These are phyloP conservation scores for Salix arbutifolia DNA, from an alignment of 345 rosid species.

Conservation along the genomic window DNA sequence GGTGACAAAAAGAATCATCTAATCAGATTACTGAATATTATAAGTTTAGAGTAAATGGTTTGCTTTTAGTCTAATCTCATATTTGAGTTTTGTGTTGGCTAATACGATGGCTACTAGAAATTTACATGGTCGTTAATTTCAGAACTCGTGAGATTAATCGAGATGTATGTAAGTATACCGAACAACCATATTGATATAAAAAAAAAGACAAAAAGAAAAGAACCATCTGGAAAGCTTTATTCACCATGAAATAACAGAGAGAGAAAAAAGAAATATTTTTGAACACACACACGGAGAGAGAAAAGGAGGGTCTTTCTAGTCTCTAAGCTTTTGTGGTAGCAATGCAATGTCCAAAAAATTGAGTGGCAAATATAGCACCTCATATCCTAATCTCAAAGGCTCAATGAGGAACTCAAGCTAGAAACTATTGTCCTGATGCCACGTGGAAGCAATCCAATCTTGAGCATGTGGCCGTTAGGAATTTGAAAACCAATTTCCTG, in stretches of 20 bases:
- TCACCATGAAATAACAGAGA: conserved; percentile 7
- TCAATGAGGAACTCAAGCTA: neutral
- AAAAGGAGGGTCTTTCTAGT: neutral
- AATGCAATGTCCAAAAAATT: neutral
- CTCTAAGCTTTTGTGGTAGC: conserved; percentile 7
- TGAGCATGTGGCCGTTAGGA: conserved; percentile 43
- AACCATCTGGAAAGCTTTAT: conserved; percentile 1
- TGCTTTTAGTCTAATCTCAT: no score
- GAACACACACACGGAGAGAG: no score
- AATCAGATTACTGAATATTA: no score
- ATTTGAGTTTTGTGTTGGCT: no score
- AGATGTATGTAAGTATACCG: fast-evolving
- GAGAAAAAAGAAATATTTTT: no score
- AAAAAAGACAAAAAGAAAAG: neutral
- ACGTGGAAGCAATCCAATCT: conserved; percentile 42
- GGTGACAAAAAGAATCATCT: neutral
- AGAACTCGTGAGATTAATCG: no score
- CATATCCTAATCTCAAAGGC: conserved; percentile 12
- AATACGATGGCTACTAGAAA: no score
- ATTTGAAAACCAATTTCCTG: conserved; percentile 16
- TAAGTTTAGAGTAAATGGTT: no score
- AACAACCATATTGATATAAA: no score
- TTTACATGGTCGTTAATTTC: no score
- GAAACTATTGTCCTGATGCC: conserved; percentile 15
- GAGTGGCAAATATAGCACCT: conserved; percentile 25